A percentile compares a stretch with the other conserved stretches of the same genome.
phyloP scores from a whole-genome alignment of 2,329 filamentous ascomycete species.

The Penicillium sp. region DNA sequence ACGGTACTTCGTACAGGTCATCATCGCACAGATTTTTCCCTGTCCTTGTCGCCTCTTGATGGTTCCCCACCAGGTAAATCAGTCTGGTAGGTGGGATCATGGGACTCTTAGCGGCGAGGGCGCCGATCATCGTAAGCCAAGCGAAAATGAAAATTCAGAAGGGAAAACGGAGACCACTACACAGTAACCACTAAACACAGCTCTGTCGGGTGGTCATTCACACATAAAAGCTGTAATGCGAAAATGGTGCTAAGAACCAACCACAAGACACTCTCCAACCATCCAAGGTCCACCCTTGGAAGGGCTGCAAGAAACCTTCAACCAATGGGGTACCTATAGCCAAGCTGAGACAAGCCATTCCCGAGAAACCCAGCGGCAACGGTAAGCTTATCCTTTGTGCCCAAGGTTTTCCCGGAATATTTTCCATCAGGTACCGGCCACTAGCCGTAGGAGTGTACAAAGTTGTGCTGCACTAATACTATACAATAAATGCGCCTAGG shows the following conservation, averaged over 20 bases:
- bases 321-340: constrained; percentile 20
- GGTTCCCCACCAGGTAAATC: constrained; percentile 20
- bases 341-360: constrained; percentile 13
- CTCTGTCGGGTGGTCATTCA: neutral
- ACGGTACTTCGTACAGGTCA: neutral
- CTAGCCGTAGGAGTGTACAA: neutral
- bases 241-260: constrained; percentile 17
- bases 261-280: constrained; percentile 7
- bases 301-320: constrained; percentile 4
- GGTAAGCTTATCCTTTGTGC: constrained; percentile 13
- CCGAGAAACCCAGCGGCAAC: neutral
- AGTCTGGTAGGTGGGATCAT: constrained; percentile 12
- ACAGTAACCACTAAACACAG: neutral
- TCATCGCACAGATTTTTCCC: constrained; percentile 16
- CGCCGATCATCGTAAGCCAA: constrained; percentile 25
- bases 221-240: neutral
- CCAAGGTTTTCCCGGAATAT: neutral
- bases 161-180: constrained; percentile 2
- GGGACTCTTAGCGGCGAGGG: constrained; percentile 14
- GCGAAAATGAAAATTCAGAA: constrained; percentile 13
- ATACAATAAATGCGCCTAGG: neutral
- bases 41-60: constrained; percentile 13
- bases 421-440: neutral
- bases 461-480: neutral
- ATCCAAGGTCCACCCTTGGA: constrained; percentile 17